Percentiles rank a stretch among this genome's conserved stretches.
These are phyloP conservation scores for Spiraea crenata DNA, from an alignment of 331 rosid species.

Conservation along the genomic window DNA sequence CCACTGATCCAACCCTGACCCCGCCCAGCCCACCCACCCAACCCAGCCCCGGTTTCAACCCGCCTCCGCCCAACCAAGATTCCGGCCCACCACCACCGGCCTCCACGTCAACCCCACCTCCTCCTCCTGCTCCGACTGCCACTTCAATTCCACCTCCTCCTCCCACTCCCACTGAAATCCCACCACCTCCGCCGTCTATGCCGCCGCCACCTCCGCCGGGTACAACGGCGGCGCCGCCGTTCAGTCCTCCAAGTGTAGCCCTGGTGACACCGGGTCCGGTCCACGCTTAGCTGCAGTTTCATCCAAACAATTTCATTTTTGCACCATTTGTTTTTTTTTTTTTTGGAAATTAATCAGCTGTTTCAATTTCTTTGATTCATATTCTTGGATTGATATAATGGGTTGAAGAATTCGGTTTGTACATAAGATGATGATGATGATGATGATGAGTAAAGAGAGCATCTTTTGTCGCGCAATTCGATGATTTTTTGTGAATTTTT, in stretches of 20 bases:
- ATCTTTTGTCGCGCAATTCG: neutral
- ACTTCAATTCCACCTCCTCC: constrained; percentile 22
- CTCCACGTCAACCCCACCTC: constrained; percentile 16
- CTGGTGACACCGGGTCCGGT: constrained; percentile 51
- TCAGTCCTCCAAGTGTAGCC: constrained; percentile 42
- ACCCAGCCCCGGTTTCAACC: constrained; percentile 24
- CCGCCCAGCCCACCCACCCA: constrained; percentile 23
- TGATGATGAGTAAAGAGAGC: constrained; percentile 3
- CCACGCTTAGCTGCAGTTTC: constrained; percentile 37
- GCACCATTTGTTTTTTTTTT: neutral
- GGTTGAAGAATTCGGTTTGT: constrained; percentile 9
- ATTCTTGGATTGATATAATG: constrained; percentile 19
- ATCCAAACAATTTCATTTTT: constrained; percentile 20
- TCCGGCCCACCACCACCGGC: constrained; percentile 23
- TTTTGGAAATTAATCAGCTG: too few relatives aligned
- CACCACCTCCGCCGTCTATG: constrained; percentile 10
- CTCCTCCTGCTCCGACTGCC: neutral
- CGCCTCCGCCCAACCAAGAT: constrained; percentile 33
- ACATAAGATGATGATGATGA: neutral
- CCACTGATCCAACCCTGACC: constrained; percentile 10
- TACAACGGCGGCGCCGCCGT: constrained; percentile 47
- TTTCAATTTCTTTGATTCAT: neutral
- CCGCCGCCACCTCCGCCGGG: constrained; percentile 22
- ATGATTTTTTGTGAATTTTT: neutral
- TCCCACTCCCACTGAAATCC: constrained; percentile 19